phyloP scores from a whole-genome alignment of 148 eudicot species.

The Pouteria glomerata region DNA sequence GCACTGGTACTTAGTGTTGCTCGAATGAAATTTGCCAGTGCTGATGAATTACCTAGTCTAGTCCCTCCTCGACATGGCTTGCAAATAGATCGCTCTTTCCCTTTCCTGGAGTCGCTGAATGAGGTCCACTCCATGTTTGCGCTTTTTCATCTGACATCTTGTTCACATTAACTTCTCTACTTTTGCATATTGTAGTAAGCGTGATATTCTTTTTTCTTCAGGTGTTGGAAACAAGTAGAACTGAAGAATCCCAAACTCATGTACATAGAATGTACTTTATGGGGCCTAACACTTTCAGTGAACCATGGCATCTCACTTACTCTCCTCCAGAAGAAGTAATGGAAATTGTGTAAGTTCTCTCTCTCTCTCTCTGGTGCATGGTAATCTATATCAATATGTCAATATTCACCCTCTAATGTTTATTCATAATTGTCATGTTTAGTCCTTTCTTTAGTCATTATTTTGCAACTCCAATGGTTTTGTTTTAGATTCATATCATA shows the following conservation, averaged over 20 bases:
- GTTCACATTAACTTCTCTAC: not conserved
- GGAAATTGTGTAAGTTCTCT: slow-evolving; percentile 76
- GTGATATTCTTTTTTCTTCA: slow-evolving; percentile 25
- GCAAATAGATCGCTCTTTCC: slow-evolving; percentile 85
- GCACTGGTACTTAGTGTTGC: slow-evolving; percentile 96
- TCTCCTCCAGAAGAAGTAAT: slow-evolving; percentile 91
- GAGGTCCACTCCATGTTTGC: slow-evolving; percentile 46
- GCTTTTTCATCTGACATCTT: not conserved
- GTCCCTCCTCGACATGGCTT: slow-evolving; percentile 64
- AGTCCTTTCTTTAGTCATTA: not conserved
- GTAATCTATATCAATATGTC: not conserved
- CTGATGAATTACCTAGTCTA: slow-evolving; percentile 66
- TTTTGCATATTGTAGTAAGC: slow-evolving; percentile 10
- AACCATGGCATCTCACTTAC: slow-evolving; percentile 97
- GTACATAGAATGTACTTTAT: slow-evolving; percentile 89
- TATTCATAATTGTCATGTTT: not conserved
- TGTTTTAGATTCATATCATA: not conserved
- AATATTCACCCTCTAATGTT: not conserved
- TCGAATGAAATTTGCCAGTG: slow-evolving; percentile 73
- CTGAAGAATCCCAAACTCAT: slow-evolving; percentile 83
- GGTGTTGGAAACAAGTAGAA: slow-evolving; percentile 90
- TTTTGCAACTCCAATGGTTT: not conserved
- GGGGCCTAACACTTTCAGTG: slow-evolving; percentile 90
- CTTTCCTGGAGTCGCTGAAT: slow-evolving; percentile 91
- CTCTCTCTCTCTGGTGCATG: not conserved